Conservation (phyloP, 768 basidiomycete genomes). For the Phaffia tasmanica region DNA sequence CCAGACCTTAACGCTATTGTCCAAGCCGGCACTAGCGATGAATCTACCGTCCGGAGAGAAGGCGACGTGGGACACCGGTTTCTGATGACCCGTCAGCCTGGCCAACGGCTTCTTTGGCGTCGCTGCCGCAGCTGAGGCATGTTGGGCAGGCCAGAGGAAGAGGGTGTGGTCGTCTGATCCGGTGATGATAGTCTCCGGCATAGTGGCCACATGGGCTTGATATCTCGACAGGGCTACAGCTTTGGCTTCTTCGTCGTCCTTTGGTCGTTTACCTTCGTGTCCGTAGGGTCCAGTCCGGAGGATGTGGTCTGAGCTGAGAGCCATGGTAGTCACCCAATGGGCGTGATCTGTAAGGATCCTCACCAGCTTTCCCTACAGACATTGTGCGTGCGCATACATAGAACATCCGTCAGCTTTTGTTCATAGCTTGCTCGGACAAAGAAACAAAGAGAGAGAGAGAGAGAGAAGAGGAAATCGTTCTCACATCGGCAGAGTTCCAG, state of each 20-base stretch:
- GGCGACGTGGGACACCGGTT: slow-evolving; percentile 83
- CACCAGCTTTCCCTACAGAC: slow-evolving; percentile 62
- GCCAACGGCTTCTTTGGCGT: slow-evolving; percentile 55
- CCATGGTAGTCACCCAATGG: slow-evolving; percentile 96
- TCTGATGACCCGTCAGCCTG: slow-evolving; percentile 84
- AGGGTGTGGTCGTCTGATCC: slow-evolving; percentile 97
- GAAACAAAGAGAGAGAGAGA: background rate
- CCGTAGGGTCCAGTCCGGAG: slow-evolving; percentile 91
- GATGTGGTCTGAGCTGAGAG: slow-evolving; percentile 89
- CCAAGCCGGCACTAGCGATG: slow-evolving; percentile 85
- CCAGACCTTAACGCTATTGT: slow-evolving; percentile 84
- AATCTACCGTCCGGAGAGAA: slow-evolving; percentile 89
- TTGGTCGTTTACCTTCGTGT: slow-evolving; percentile 65
- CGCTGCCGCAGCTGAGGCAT: slow-evolving; percentile 30
- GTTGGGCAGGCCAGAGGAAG: slow-evolving; percentile 67
- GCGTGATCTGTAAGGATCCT: slow-evolving; percentile 87
- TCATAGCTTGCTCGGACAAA: background rate
- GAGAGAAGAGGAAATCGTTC: slow-evolving; percentile 27
- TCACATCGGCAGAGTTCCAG: slow-evolving; percentile 75
- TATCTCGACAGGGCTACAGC: slow-evolving; percentile 66
- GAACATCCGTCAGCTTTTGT: background rate
- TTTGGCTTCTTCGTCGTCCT: slow-evolving; percentile 74
- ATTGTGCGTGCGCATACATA: background rate
- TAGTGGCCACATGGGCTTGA: slow-evolving; percentile 46
- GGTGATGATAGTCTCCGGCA: slow-evolving; percentile 80